phyloP scores from a whole-genome alignment of 495 filamentous ascomycete species.

The Symbiotaphrina buchneri region DNA sequence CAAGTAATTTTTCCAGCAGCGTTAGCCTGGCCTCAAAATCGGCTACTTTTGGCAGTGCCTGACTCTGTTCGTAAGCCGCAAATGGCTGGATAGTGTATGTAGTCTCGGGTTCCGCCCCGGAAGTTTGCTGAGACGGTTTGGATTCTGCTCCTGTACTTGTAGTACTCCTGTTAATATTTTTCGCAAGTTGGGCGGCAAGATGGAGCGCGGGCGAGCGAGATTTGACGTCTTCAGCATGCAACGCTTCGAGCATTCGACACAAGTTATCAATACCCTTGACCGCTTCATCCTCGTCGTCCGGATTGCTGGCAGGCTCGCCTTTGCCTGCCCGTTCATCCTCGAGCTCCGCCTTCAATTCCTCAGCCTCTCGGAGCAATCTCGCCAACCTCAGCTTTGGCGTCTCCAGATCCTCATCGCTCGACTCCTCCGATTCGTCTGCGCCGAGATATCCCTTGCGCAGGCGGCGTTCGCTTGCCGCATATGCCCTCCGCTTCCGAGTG shows the following conservation, averaged over 20 bases:
- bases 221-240: not conserved
- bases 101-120: slow-evolving; percentile 3
- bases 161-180: no score
- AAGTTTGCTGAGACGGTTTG: slow-evolving; percentile 5
- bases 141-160: slow-evolving; percentile 6
- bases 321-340: slow-evolving; percentile 8
- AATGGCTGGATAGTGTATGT: slow-evolving; percentile 31
- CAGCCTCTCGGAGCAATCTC: slow-evolving; percentile 15
- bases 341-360: slow-evolving; percentile 14
- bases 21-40: slow-evolving; percentile 70
- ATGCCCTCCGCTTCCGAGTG: slow-evolving; percentile 52
- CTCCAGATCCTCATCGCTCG: slow-evolving; percentile 30
- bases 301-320: slow-evolving; percentile 7
- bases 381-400: slow-evolving; percentile 55
- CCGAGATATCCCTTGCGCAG: slow-evolving; percentile 31
- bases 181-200: no score
- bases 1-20: slow-evolving; percentile 58
- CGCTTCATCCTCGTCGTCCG: slow-evolving; percentile 6
- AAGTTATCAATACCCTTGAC: slow-evolving; percentile 2
- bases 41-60: slow-evolving; percentile 56
- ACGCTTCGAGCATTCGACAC: not conserved
- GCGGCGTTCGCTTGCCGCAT: slow-evolving; percentile 45
- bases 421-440: slow-evolving; percentile 34
- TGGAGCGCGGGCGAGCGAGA: no score
- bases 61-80: slow-evolving; percentile 32